These are phyloP conservation scores for Benincasa hispida DNA, from an alignment of 306 rosid genomes.

Conservation along the genomic window DNA sequence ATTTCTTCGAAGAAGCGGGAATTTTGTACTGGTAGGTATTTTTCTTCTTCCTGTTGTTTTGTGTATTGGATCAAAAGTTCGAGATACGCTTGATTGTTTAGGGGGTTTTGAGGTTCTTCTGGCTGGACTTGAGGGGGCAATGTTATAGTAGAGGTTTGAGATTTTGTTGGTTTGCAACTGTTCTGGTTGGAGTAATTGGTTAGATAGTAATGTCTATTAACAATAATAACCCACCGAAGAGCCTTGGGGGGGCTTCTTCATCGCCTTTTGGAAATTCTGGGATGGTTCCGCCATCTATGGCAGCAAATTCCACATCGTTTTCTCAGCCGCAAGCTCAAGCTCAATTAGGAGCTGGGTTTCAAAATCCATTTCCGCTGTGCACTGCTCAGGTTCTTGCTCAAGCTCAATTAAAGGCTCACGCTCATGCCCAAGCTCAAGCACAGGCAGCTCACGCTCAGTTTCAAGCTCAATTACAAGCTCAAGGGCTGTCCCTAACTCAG, in stretches of 20 bases:
- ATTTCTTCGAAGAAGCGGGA: neutral
- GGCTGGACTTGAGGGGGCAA: neutral
- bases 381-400: slow-evolving; percentile 95
- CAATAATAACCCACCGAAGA: slow-evolving; percentile 74
- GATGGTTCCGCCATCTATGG: slow-evolving; percentile 38
- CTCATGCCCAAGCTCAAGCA: slow-evolving; percentile 59
- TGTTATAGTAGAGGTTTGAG: neutral
- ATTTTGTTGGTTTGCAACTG: neutral
- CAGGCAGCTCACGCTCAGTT: slow-evolving; percentile 70
- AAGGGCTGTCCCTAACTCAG: slow-evolving; percentile 58
- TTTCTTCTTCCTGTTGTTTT: neutral
- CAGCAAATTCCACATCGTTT: slow-evolving; percentile 49
- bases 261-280: slow-evolving; percentile 76
- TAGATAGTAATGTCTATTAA: slow-evolving; percentile 73
- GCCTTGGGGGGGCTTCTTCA: slow-evolving; percentile 56
- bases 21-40: neutral
- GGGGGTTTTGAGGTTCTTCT: neutral
- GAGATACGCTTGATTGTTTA: neutral
- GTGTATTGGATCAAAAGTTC: neutral
- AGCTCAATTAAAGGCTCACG: slow-evolving; percentile 75
- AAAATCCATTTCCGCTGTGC: slow-evolving; percentile 65
- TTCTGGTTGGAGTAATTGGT: slow-evolving; percentile 19
- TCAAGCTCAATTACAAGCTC: slow-evolving; percentile 96
- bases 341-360: slow-evolving; percentile 62
- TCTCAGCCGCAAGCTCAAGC: slow-evolving; percentile 60